A percentile compares a stretch with the other conserved stretches of the same genome.
phyloP scores from a whole-genome alignment of 768 basidiomycete genomes.

The Lyophyllum decastes region DNA sequence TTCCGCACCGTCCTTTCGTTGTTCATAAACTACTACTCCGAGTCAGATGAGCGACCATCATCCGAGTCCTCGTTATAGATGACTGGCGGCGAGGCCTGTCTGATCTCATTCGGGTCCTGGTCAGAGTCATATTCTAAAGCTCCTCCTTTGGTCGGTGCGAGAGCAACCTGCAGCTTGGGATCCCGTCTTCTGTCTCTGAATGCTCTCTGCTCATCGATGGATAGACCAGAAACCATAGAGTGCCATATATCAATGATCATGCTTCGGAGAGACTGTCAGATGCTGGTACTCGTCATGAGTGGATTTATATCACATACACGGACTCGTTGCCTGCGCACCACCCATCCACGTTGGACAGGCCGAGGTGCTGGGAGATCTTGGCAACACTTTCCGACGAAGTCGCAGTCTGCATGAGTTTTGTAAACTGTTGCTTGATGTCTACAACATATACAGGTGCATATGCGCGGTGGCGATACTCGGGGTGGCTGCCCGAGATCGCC shows the following conservation, averaged over 20 bases:
- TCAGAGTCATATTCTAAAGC: constrained; percentile 24
- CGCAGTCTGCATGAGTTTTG: constrained; percentile 36
- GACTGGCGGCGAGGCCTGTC: neutral
- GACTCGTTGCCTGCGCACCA: constrained; percentile 57
- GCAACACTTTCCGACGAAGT: constrained; percentile 21
- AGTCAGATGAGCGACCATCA: constrained; percentile 16
- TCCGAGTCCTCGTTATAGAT: constrained; percentile 23
- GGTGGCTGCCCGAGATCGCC: neutral
- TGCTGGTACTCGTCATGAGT: neutral
- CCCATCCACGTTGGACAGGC: constrained; percentile 29
- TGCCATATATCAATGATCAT: constrained; percentile 45
- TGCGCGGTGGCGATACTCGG: neutral
- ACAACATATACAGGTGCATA: constrained; percentile 39
- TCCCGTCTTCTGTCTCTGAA: constrained; percentile 10
- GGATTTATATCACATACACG: constrained; percentile 31
- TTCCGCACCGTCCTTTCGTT: neutral
- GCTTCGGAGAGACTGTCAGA: constrained; percentile 22
- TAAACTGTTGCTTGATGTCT: constrained; percentile 39
- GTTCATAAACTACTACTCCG: neutral
- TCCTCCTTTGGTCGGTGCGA: neutral
- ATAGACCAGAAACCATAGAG: constrained; percentile 43
- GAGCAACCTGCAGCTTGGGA: neutral
- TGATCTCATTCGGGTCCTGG: constrained; percentile 33
- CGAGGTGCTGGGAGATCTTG: constrained; percentile 31
- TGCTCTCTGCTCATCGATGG: constrained; percentile 47